Base-by-base conservation (phyloP, 192 early-diverging fungal species). In the Endogone sp. region DNA sequence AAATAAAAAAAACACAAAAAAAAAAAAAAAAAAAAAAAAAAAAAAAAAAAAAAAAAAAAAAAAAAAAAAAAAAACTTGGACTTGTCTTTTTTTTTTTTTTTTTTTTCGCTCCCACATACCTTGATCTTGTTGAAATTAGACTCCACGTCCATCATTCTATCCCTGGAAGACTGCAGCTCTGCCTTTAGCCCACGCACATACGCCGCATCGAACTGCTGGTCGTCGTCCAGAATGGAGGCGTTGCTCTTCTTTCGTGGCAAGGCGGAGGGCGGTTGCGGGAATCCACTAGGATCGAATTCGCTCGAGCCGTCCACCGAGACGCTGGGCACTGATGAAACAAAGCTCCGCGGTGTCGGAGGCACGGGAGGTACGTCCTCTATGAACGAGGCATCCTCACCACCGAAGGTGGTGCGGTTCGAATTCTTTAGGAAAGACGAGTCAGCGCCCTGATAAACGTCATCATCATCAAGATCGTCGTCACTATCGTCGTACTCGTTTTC, bases 101-200 rank as follows among this genome's bases (percentile, higher is more conserved):
- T n/a, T n/a, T n/a, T n/a, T n/a, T n/a, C n/a, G n/a, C n/a, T n/a
- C 23, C 16, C 56, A 27, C 28, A 32, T 70, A 79, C 80, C 77
- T 82, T 79, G 24, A 76, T 73, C 37, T 69, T 64, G 31, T 66
- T 67, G 27, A 75, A 70, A 61, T 77, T 77, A 28, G 32, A 64
- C 56, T 77, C 72, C 8, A 72, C 63, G 2, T 68, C 68, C 2
- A 20, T 44, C 11, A 80, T 44, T 31, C 68, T 74, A 24, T 60
- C 64, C 26, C 73, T 74, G 13, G 71, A 21, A 21, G 62, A 55
- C 37, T 69, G 57, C 11, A 79, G 58, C 54, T 76, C 74, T 2
- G 66, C 56, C 60, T 76, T 69, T 2, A 80, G 28, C 60, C 55
- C 62, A 30, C 44, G 55, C 20, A 49, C 13, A 24, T 24, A 49